Evolutionary conservation across 148 eudicot species (phyloP).

Genomic region (Chenopodium quinoa): DNA sequence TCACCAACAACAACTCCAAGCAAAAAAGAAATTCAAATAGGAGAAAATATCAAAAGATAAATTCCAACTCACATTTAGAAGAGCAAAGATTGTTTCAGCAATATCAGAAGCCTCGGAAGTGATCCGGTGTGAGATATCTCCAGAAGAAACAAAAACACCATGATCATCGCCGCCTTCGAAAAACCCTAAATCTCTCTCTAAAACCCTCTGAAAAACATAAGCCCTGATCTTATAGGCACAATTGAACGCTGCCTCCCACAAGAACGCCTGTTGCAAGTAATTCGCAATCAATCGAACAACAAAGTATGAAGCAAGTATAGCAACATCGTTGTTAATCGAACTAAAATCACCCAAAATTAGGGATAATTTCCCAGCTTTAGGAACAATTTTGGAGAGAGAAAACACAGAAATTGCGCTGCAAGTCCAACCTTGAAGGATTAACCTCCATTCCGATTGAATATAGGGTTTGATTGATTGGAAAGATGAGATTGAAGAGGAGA

Average conservation of each 20-base stretch:
- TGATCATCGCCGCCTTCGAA: constrained; percentile 54
- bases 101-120: constrained; percentile 79
- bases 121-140: constrained; percentile 81
- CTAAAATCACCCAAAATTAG: constrained; percentile 27
- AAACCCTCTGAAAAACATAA: constrained; percentile 64
- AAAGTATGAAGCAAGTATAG: constrained; percentile 45
- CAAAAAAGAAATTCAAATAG: not conserved
- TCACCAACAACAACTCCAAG: not conserved
- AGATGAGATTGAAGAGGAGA: constrained; percentile 35
- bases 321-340: constrained; percentile 39
- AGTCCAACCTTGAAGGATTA: constrained; percentile 66
- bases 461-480: constrained; percentile 51
- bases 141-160: constrained; percentile 33
- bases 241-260: constrained; percentile 81
- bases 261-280: constrained; percentile 72
- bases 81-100: constrained; percentile 71
- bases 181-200: constrained; percentile 79
- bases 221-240: constrained; percentile 54
- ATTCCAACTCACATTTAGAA: constrained; percentile 57
- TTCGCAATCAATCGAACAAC: constrained; percentile 40
- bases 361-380: constrained; percentile 50
- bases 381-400: constrained; percentile 70
- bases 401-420: constrained; percentile 66
- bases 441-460: constrained; percentile 60
- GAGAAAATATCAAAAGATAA: not conserved